These are phyloP conservation scores for Citrus australasica DNA, from an alignment of 345 rosid species.

Conservation along the genomic window DNA sequence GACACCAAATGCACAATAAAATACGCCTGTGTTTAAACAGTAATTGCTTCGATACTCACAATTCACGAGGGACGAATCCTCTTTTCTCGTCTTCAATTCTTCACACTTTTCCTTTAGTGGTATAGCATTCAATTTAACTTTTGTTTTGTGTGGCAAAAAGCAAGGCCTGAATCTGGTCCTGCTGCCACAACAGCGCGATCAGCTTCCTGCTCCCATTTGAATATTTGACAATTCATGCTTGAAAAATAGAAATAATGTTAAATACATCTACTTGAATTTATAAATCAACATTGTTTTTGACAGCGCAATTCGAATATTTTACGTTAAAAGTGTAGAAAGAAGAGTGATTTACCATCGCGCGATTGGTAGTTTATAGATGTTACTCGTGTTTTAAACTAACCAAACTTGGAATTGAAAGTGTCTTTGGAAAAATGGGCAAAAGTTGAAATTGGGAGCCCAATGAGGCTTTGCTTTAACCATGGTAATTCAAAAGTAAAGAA, in stretches of 20 bases:
- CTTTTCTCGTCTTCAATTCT: neutral
- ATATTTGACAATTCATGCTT: neutral
- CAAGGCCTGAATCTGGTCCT: neutral
- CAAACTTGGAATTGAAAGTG: neutral
- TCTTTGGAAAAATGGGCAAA: too few relatives aligned
- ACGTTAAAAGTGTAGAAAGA: too few relatives aligned
- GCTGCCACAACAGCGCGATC: neutral
- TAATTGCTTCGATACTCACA: neutral
- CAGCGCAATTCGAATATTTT: too few relatives aligned
- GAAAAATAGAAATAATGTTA: too few relatives aligned
- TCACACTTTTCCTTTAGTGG: too few relatives aligned
- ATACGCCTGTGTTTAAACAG: neutral
- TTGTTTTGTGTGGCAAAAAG: neutral
- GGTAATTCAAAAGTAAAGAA: neutral
- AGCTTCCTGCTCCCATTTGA: neutral
- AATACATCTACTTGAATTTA: too few relatives aligned
- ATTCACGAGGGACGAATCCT: neutral
- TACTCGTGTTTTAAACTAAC: neutral
- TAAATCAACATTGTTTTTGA: too few relatives aligned
- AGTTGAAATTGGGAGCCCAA: too few relatives aligned
- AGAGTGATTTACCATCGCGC: too few relatives aligned
- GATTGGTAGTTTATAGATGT: neutral
- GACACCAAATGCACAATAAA: neutral
- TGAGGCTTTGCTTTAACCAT: neutral
- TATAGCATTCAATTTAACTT: neutral